Evolutionary conservation across 2,329 filamentous ascomycete species (phyloP).

Genomic region (Fusarium sp.): DNA sequence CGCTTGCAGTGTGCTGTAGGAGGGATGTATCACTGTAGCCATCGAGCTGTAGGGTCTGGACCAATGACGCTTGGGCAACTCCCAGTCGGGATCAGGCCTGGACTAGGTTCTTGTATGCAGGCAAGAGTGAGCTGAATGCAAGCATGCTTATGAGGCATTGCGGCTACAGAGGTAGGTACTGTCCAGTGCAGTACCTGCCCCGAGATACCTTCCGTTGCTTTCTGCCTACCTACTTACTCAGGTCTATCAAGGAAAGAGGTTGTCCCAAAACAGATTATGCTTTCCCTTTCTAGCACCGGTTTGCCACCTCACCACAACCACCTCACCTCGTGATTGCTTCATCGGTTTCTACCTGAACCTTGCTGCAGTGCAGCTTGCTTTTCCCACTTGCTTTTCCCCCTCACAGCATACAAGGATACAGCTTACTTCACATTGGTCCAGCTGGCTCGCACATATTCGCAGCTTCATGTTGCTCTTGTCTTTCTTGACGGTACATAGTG

Average conservation of each 20-base stretch:
- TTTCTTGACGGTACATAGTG: slow-evolving; percentile 29
- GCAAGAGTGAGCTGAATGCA: slow-evolving; percentile 24
- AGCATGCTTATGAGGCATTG: background rate
- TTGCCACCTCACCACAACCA: slow-evolving; percentile 38
- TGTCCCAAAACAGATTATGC: slow-evolving; percentile 36
- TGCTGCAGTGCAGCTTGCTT: slow-evolving; percentile 7
- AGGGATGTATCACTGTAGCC: slow-evolving; percentile 17
- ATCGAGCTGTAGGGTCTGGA: slow-evolving; percentile 28
- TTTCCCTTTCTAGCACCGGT: slow-evolving; percentile 40
- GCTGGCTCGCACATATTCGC: slow-evolving; percentile 5
- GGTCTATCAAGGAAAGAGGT: slow-evolving; percentile 20
- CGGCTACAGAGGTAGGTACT: background rate
- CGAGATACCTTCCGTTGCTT: slow-evolving; percentile 9
- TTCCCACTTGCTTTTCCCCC: slow-evolving; percentile 5
- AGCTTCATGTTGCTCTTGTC: slow-evolving; percentile 4
- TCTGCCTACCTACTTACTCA: slow-evolving; percentile 8
- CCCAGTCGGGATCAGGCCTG: slow-evolving; percentile 9
- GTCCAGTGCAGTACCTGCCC: slow-evolving; percentile 11
- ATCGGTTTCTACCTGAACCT: slow-evolving; percentile 6
- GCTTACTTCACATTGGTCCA: slow-evolving; percentile 8
- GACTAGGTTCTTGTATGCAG: slow-evolving; percentile 11
- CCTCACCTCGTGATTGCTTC: slow-evolving; percentile 25
- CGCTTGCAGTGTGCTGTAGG: slow-evolving; percentile 37
- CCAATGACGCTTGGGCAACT: slow-evolving; percentile 15
- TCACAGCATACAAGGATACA: slow-evolving; percentile 8